These are phyloP conservation scores for Asclepias syriaca DNA, from an alignment of 257 asterid species.

Conservation along the genomic window DNA sequence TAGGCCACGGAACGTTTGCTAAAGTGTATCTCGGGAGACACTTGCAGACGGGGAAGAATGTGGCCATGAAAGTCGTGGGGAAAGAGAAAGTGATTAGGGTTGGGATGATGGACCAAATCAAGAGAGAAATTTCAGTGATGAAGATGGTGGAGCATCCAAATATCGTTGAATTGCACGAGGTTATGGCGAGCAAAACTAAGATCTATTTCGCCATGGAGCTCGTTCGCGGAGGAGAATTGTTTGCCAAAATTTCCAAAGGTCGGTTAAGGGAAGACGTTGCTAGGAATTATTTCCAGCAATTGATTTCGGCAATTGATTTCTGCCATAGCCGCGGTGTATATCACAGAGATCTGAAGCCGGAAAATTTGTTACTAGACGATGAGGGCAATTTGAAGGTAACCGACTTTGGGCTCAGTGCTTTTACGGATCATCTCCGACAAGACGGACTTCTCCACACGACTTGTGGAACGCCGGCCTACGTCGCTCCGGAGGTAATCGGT, in stretches of 20 bases:
- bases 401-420: constrained; percentile 50
- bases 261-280: constrained; percentile 45
- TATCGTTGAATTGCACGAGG: constrained; percentile 51
- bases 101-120: constrained; percentile 63
- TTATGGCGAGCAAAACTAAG: constrained; percentile 53
- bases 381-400: constrained; percentile 48
- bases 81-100: constrained; percentile 50
- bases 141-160: constrained; percentile 53
- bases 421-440: constrained; percentile 34
- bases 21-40: constrained; percentile 47
- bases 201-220: constrained; percentile 52
- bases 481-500: constrained; percentile 51
- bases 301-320: constrained; percentile 48
- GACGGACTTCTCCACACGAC: constrained; percentile 51
- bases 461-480: constrained; percentile 54
- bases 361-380: constrained; percentile 41
- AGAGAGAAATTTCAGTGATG: constrained; percentile 51
- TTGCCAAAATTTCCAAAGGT: constrained; percentile 39
- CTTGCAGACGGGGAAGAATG: constrained; percentile 37
- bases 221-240: constrained; percentile 50
- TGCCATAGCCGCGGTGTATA: constrained; percentile 56
- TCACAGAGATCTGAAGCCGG: constrained; percentile 50
- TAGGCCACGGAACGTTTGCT: constrained; percentile 61
- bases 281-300: constrained; percentile 45
- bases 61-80: constrained; percentile 53